phyloP scores from a whole-genome alignment of 768 basidiomycete genomes.

The Auricularia heimuer region DNA sequence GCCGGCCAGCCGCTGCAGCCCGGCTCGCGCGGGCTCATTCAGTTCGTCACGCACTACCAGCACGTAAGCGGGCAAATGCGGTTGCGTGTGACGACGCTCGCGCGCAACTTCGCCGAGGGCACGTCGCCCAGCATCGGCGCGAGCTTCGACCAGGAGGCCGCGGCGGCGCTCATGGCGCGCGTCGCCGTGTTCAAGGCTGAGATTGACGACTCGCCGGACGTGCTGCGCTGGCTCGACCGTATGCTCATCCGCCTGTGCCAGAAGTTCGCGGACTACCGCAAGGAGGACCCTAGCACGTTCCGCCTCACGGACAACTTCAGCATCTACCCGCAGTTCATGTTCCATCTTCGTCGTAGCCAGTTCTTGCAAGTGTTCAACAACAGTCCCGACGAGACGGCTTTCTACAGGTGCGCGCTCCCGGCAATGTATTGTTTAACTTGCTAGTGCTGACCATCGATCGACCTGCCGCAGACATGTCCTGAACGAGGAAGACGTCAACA shows the following conservation, averaged over 20 bases:
- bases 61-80: conserved; percentile 93
- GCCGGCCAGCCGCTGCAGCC: conserved; percentile 87
- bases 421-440: too few species aligned
- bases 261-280: conserved; percentile 98
- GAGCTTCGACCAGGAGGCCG: conserved; percentile 96
- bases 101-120: conserved; percentile 94
- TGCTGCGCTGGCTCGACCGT: conserved; percentile 91
- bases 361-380: conserved; percentile 99
- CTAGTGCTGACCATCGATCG: too few species aligned
- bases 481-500: conserved; percentile 97
- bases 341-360: conserved; percentile 93
- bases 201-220: conserved; percentile 95
- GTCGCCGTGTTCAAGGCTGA: conserved; percentile 99
- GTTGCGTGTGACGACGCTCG: conserved; percentile 94
- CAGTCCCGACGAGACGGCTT: conserved; percentile 98
- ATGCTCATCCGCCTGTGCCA: conserved; percentile 98
- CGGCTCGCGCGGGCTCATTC: conserved; percentile 87
- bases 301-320: conserved; percentile 90
- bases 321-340: conserved; percentile 99
- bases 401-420: conserved; percentile 62
- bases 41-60: conserved; percentile 98
- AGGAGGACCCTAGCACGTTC: conserved; percentile 94
- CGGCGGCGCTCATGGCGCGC: conserved; percentile 95
- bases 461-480: conserved; percentile 62
- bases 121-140: conserved; percentile 89